phyloP scores from a whole-genome alignment of 2,329 filamentous ascomycete genomes.

The Xylariales sp. region DNA sequence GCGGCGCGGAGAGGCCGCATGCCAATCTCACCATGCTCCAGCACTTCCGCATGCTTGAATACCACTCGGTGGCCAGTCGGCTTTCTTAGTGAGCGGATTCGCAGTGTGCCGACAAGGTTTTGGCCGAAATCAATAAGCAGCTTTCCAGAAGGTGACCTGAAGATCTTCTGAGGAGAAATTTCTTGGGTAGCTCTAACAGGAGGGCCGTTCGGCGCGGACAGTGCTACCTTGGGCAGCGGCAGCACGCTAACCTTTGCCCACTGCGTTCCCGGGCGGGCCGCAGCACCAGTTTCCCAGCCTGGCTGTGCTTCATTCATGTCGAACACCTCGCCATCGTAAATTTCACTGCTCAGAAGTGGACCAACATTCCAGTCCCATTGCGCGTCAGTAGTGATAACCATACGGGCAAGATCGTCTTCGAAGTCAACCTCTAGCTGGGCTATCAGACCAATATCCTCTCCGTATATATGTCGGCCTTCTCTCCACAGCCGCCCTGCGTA shows the following conservation, averaged over 20 bases:
- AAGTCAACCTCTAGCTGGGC: constrained; percentile 18
- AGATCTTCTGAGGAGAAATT: constrained; percentile 23
- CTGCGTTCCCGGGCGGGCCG: too few species aligned
- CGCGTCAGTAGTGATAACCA: constrained; percentile 25
- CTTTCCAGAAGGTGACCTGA: constrained; percentile 34
- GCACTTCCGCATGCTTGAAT: constrained; percentile 35
- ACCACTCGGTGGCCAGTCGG: constrained; percentile 17
- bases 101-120: constrained; percentile 49
- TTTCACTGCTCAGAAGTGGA: constrained; percentile 15
- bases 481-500: constrained; percentile 35
- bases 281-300: constrained; percentile 20
- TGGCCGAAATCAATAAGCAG: constrained; percentile 52
- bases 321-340: constrained; percentile 41
- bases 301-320: constrained; percentile 18
- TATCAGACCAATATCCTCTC: constrained; percentile 15
- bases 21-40: constrained; percentile 35
- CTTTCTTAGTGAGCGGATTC: constrained; percentile 17
- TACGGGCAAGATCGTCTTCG: neutral
- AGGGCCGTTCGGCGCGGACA: constrained; percentile 36
- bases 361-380: constrained; percentile 36
- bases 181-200: constrained; percentile 35
- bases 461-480: constrained; percentile 23
- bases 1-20: constrained; percentile 37
- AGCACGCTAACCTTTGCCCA: constrained; percentile 26
- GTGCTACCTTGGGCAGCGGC: constrained; percentile 20